phyloP scores from a whole-genome alignment of 2,329 filamentous ascomycete species.

The Aspergillus fijiensis region DNA sequence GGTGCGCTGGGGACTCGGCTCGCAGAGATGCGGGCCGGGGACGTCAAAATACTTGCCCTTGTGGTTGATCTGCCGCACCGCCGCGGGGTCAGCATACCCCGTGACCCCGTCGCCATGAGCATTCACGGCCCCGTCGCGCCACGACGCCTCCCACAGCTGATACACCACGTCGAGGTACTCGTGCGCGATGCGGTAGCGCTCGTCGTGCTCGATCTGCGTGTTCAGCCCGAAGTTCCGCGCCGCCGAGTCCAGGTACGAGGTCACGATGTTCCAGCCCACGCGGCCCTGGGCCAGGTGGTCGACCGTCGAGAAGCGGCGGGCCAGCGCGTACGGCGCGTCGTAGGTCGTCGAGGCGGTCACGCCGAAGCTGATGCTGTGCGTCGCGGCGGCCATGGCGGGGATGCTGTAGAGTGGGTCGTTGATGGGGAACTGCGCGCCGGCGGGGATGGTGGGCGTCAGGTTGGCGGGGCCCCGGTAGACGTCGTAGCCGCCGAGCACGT shows the following conservation, averaged over 20 bases:
- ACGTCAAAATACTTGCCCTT: constrained; percentile 45
- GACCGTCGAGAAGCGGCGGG: constrained; percentile 54
- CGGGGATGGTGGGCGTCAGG: constrained; percentile 39
- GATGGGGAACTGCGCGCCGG: constrained; percentile 46
- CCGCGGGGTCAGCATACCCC: constrained; percentile 36
- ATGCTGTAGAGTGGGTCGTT: constrained; percentile 45
- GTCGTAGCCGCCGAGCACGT: constrained; percentile 50
- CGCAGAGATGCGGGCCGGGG: constrained; percentile 46
- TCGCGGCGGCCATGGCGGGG: constrained; percentile 49
- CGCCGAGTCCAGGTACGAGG: constrained; percentile 49
- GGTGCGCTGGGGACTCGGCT: constrained; percentile 49
- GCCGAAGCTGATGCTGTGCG: constrained; percentile 50
- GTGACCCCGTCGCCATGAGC: not conserved
- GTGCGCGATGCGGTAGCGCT: constrained; percentile 50
- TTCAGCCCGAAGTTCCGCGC: constrained; percentile 50
- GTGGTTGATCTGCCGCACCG: constrained; percentile 41
- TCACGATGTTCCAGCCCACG: constrained; percentile 56
- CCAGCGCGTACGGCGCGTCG: constrained; percentile 56
- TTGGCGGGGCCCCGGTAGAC: constrained; percentile 47
- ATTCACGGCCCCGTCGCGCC: constrained; percentile 45
- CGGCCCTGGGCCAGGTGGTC: constrained; percentile 54
- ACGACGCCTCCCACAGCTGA: constrained; percentile 56
- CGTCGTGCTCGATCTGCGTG: constrained; percentile 50
- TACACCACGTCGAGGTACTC: constrained; percentile 50
- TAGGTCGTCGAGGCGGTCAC: constrained; percentile 58